A percentile compares a stretch with the other conserved stretches of the same genome.
phyloP scores from a whole-genome alignment of 352 stramenopile species.

The Phytophthora megakarya region DNA sequence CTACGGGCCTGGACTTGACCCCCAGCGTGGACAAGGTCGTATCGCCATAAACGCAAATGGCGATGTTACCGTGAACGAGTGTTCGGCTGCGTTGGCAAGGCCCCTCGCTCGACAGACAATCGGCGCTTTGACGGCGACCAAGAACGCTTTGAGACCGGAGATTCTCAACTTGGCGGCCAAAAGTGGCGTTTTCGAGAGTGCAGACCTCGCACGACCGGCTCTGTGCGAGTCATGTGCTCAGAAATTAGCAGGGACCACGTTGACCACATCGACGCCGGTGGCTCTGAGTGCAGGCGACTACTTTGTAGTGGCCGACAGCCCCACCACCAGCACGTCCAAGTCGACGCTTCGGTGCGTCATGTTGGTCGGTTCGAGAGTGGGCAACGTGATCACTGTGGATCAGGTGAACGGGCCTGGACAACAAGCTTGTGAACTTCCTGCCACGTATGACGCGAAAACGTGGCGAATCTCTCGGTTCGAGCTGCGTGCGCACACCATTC shows the following conservation, averaged over 20 bases:
- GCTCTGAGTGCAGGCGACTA: conserved; percentile 40
- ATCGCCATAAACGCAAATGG: conserved; percentile 34
- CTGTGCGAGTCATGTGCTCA: conserved; percentile 69
- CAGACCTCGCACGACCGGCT: conserved; percentile 28
- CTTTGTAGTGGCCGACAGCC: conserved; percentile 69
- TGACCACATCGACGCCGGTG: conserved; percentile 56
- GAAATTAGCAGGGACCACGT: conserved; percentile 38
- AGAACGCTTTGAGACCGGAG: conserved; percentile 31
- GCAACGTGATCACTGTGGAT: conserved; percentile 41
- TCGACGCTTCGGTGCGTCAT: conserved; percentile 55
- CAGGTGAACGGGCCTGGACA: conserved; percentile 16
- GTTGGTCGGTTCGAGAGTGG: conserved; percentile 23
- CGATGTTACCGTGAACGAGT: conserved; percentile 54
- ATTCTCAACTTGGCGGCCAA: conserved; percentile 56
- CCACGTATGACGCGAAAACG: conserved; percentile 53
- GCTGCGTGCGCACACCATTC: conserved; percentile 58
- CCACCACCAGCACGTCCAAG: conserved; percentile 9
- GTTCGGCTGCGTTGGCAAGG: conserved; percentile 40
- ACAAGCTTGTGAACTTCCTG: conserved; percentile 48
- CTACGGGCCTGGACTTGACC: conserved; percentile 66
- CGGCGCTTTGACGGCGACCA: conserved; percentile 29
- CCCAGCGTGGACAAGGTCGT: conserved; percentile 53
- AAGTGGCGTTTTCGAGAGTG: conserved; percentile 35
- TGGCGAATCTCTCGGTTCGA: conserved; percentile 71
- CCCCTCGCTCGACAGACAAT: conserved; percentile 59